Conservation (phyloP, 345 rosid genomes). For the Eucalyptus pauciflora region DNA sequence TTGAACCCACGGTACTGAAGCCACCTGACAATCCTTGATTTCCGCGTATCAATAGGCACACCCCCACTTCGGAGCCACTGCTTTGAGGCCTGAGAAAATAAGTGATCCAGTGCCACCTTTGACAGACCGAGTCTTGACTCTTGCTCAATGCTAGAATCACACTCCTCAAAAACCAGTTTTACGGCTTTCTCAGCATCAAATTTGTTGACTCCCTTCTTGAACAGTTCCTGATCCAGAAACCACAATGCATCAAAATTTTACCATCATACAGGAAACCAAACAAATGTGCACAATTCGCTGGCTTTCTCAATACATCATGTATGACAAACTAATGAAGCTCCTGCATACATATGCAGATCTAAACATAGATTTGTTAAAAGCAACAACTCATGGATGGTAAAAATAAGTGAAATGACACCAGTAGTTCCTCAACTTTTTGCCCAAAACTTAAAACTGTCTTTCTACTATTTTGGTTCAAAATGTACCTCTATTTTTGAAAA, state of each 20-base stretch:
- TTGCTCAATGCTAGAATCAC: constrained; percentile 20
- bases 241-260: not conserved
- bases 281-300: not conserved
- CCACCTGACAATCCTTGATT: constrained; percentile 74
- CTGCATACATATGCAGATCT: not conserved
- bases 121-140: constrained; percentile 45
- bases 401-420: not conserved
- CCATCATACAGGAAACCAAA: not conserved
- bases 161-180: constrained; percentile 51
- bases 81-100: constrained; percentile 54
- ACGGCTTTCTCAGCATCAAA: constrained; percentile 54
- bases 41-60: constrained; percentile 51
- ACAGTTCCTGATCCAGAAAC: constrained; percentile 42
- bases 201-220: constrained; percentile 45
- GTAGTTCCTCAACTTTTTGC: not conserved
- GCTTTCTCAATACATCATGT: not conserved
- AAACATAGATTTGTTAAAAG: not conserved
- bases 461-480: not conserved
- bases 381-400: not conserved
- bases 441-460: not conserved
- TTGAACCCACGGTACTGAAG: constrained; percentile 86
- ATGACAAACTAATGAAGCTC: not conserved
- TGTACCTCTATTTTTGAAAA: not conserved
- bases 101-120: constrained; percentile 51
- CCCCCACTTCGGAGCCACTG: constrained; percentile 62